Evolutionary conservation across 2,329 filamentous ascomycete species (phyloP).

Genomic region (Pezicula carpinea): DNA sequence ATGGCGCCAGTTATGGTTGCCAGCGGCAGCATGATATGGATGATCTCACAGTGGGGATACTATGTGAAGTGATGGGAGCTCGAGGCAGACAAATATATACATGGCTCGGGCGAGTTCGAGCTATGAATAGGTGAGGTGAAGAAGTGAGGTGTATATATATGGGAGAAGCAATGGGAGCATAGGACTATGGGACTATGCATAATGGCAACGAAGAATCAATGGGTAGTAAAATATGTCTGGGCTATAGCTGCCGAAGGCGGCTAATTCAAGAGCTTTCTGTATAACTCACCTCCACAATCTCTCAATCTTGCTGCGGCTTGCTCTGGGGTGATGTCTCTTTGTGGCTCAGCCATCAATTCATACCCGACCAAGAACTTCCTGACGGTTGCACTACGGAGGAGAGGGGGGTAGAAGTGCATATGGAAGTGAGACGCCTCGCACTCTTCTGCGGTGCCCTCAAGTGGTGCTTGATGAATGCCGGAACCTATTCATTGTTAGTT

Average conservation of each 20-base stretch:
- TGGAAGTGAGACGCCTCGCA: slow-evolving; percentile 87
- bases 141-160: not conserved
- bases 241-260: not conserved
- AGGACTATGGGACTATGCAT: not conserved
- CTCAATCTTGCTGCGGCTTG: slow-evolving; percentile 77
- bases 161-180: not conserved
- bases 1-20: slow-evolving; percentile 51
- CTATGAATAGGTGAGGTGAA: not conserved
- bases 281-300: slow-evolving; percentile 76
- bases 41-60: slow-evolving; percentile 61
- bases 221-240: not conserved
- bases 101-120: not conserved
- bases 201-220: not conserved
- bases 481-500: slow-evolving; percentile 51
- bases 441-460: slow-evolving; percentile 77
- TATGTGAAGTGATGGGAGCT: slow-evolving; percentile 51
- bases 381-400: slow-evolving; percentile 88
- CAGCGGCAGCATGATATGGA: slow-evolving; percentile 50
- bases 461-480: slow-evolving; percentile 90
- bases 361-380: slow-evolving; percentile 96
- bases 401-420: slow-evolving; percentile 94
- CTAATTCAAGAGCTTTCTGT: slow-evolving; percentile 52
- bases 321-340: slow-evolving; percentile 95
- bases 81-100: not conserved
- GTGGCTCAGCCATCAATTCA: slow-evolving; percentile 95